Evolutionary conservation across 192 early-diverging fungal species (phyloP), one percentile per base, ranked within the genome.

Genomic region (Thamnidium elegans): DNA sequence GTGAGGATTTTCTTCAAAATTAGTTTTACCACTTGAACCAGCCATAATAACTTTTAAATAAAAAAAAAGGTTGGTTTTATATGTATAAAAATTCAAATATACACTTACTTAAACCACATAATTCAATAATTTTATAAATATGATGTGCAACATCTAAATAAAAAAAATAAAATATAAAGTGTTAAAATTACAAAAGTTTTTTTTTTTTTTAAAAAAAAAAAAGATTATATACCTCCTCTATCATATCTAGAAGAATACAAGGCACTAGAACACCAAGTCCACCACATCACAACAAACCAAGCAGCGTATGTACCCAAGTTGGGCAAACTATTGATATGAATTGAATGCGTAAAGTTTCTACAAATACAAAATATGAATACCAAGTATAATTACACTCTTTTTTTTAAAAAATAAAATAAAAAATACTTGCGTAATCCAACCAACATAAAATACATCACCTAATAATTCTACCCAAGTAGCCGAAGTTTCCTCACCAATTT

Each of bases 401-500:
- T n/a, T n/a, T n/a, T n/a, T n/a, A n/a, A n/a, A n/a, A n/a, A n/a
- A n/a, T n/a, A n/a, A n/a, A n/a, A n/a, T 26, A 26, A 26, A 26
- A 26, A 26, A 26, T 26, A 3, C 31, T 43, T 69, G 62, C 59
- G 51, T 73, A 11, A 73, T 34, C 71, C 71, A 73, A 26, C 74
- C 79, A 0, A 81, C 77, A 39, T 79, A 81, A 14, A 81, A 69
- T 3, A 81, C 65, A 50, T 81, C 79, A 46, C 71, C 70, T 46
- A 81, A 79, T 43, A 81, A 50, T 48, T 74, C 67, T 2, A 69
- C 47, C 72, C 67, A 74, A 34, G 67, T 65, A 46, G 72, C 67
- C 11, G 62, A 66, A 10, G 67, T 30, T 55, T 69, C 68, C 61
- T 60, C 52, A 11, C 64, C 68, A 56, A 66, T 74, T 48, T 69